Percentiles rank a stretch among this genome's conserved stretches.
Evolutionary conservation across 208 protist genomes (phyloP).

Genomic region (Crithidia thermophila): DNA sequence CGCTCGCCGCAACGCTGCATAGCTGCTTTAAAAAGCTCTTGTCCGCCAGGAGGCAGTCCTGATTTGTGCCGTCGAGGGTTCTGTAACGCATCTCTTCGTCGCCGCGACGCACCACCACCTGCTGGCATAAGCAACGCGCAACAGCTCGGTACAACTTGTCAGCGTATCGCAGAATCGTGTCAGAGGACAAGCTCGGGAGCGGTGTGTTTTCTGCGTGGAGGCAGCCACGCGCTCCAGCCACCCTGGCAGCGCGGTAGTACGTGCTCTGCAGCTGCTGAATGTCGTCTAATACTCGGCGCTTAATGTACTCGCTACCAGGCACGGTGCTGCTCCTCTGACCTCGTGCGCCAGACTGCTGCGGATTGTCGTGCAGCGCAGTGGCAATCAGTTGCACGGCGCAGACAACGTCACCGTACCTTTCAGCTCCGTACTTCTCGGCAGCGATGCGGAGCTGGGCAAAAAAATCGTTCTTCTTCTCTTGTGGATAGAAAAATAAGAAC

Average conservation of each 20-base stretch:
- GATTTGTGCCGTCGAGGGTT: background rate
- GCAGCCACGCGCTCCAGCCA: too few relatives aligned
- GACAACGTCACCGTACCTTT: slow-evolving; percentile 3
- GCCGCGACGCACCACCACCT: background rate
- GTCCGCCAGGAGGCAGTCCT: background rate
- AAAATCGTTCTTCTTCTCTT: background rate
- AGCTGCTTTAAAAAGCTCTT: slow-evolving; percentile 17
- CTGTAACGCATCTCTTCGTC: background rate
- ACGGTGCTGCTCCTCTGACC: too few relatives aligned
- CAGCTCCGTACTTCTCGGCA: background rate
- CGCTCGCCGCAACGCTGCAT: background rate
- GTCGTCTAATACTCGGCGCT: too few relatives aligned
- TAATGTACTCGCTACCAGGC: too few relatives aligned
- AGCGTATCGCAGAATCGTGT: background rate
- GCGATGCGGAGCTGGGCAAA: background rate
- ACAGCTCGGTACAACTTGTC: background rate
- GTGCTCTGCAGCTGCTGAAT: too few relatives aligned
- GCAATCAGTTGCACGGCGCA: slow-evolving; percentile 2
- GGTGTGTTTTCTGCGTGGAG: background rate
- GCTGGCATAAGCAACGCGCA: background rate
- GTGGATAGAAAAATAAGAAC: background rate
- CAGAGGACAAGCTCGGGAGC: background rate
- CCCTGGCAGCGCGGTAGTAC: too few relatives aligned
- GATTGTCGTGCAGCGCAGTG: too few relatives aligned
- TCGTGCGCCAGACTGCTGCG: too few relatives aligned